phyloP scores from a whole-genome alignment of 768 basidiomycete species.

The Artomyces pyxidatus region DNA sequence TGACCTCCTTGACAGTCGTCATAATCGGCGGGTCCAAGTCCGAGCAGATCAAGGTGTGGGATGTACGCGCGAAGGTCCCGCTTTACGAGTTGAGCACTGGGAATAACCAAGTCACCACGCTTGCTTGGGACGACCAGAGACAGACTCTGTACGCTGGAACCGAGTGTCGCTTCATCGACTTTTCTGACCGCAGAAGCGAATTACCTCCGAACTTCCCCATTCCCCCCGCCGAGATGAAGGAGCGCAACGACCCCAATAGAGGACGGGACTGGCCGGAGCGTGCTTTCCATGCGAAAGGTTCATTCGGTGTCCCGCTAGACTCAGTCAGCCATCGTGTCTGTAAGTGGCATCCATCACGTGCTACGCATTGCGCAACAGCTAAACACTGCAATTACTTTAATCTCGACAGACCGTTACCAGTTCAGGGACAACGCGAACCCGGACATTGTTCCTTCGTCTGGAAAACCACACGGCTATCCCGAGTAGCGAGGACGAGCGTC shows the following conservation, averaged over 20 bases:
- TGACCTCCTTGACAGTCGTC: slow-evolving; percentile 17
- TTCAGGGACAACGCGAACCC: no score
- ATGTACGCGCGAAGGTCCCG: slow-evolving; percentile 27
- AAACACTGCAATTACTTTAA: no score
- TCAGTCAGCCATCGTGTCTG: slow-evolving; percentile 28
- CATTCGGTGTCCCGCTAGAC: slow-evolving; percentile 30
- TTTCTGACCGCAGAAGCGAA: slow-evolving; percentile 17
- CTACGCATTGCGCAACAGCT: no score
- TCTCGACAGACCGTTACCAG: no score
- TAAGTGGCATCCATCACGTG: slow-evolving; percentile 20
- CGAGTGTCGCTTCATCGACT: slow-evolving; percentile 23
- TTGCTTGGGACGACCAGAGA: slow-evolving; percentile 27
- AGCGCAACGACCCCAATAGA: slow-evolving; percentile 14
- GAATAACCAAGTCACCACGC: slow-evolving; percentile 29
- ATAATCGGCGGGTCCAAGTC: slow-evolving; percentile 20
- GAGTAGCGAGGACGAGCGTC: no score
- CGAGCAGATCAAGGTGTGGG: slow-evolving; percentile 34
- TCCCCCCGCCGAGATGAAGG: slow-evolving; percentile 6
- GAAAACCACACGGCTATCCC: no score
- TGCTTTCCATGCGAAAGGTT: slow-evolving; percentile 20
- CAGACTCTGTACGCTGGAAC: slow-evolving; percentile 28
- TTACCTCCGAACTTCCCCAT: slow-evolving; percentile 18
- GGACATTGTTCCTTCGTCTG: no score
- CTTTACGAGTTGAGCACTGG: slow-evolving; percentile 38
- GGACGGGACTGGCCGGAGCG: slow-evolving; percentile 26